phyloP scores from a whole-genome alignment of 2,329 filamentous ascomycete species.

The Colletotrichum coccodes region DNA sequence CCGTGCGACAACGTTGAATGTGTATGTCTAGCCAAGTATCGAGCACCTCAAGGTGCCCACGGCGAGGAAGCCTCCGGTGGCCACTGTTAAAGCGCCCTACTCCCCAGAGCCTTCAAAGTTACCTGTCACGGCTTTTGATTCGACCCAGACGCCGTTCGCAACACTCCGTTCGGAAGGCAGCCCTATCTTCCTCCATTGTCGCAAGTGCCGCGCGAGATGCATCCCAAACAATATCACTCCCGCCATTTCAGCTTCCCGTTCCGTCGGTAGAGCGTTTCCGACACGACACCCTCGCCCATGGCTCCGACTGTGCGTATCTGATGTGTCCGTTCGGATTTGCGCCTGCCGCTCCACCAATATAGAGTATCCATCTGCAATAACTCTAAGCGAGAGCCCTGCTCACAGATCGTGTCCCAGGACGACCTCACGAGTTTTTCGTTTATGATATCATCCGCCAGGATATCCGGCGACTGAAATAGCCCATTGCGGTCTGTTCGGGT shows the following conservation, averaged over 20 bases:
- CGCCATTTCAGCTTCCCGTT: not conserved
- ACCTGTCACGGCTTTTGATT: not conserved
- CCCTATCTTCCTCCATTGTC: not conserved
- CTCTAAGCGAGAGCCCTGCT: not conserved
- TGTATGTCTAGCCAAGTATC: too few species aligned
- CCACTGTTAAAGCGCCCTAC: too few species aligned
- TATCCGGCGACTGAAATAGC: not conserved
- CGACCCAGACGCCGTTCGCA: not conserved
- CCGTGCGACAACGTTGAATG: too few species aligned
- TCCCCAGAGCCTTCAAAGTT: too few species aligned
- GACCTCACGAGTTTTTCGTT: not conserved
- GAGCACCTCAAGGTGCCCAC: too few species aligned
- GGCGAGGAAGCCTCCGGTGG: too few species aligned
- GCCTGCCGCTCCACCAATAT: not conserved
- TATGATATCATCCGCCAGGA: not conserved
- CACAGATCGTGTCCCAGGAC: not conserved
- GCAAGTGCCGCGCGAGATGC: not conserved
- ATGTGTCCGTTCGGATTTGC: not conserved
- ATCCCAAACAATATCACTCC: not conserved
- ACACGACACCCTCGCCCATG: not conserved
- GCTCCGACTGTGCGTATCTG: conserved; percentile 2
- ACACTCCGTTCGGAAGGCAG: not conserved
- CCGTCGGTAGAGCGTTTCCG: not conserved
- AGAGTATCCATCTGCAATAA: not conserved
- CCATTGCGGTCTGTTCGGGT: not conserved